Evolutionary conservation across 352 stramenopile genomes (phyloP).

Genomic region (Phytopythium mirpurense): DNA sequence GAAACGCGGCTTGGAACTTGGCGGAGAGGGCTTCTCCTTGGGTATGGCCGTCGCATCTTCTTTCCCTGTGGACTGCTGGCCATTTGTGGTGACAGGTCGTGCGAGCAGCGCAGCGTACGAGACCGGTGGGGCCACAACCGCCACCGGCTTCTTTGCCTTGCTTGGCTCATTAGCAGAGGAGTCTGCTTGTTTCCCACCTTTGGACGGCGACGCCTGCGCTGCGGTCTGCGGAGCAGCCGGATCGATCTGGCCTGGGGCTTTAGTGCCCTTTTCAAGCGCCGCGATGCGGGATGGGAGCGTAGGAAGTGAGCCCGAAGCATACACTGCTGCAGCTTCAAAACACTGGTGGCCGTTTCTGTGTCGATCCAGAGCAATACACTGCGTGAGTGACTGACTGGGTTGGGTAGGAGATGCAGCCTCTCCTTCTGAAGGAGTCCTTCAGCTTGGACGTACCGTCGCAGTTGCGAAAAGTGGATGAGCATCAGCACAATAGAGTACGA

Average conservation of each 20-base stretch:
- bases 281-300: conserved; percentile 22
- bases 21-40: conserved; percentile 1
- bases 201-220: neutral
- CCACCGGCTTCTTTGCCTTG: conserved; percentile 6
- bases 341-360: conserved; percentile 32
- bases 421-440: too few species aligned
- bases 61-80: conserved; percentile 17
- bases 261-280: neutral
- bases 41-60: conserved; percentile 4
- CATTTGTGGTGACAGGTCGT: conserved; percentile 24
- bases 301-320: conserved; percentile 52
- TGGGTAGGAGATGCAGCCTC: too few species aligned
- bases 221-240: neutral
- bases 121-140: conserved; percentile 15
- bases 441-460: conserved; percentile 53
- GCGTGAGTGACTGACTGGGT: neutral
- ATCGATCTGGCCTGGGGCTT: neutral
- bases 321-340: conserved; percentile 54
- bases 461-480: conserved; percentile 83
- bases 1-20: conserved; percentile 28
- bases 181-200: conserved; percentile 4
- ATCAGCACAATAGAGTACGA: conserved; percentile 93
- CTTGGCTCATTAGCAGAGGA: neutral
- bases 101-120: conserved; percentile 62
- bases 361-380: neutral